Evolutionary conservation across 345 rosid genomes (phyloP).

Genomic region (Conringia planisiliqua): DNA sequence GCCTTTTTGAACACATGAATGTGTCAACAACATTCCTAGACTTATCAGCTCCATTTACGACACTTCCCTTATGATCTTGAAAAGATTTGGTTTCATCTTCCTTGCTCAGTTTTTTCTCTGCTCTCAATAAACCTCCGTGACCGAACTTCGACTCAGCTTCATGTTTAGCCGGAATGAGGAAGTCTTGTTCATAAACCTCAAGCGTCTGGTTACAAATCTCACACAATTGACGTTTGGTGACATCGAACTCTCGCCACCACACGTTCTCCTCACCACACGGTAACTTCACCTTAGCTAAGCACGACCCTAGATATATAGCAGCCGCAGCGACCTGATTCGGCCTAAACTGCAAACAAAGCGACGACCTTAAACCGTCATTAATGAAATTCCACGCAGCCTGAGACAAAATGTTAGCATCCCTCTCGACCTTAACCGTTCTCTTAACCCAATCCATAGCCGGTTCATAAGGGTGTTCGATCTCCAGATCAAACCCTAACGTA

Average conservation of each 20-base stretch:
- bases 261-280: conserved; percentile 7
- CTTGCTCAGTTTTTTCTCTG: background rate
- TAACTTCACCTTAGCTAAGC: background rate
- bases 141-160: background rate
- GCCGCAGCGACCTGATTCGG: conserved; percentile 9
- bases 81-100: background rate
- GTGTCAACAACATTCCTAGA: background rate
- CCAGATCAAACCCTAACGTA: too few species aligned
- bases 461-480: too few species aligned
- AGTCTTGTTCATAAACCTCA: conserved; percentile 6
- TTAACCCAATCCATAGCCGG: too few species aligned
- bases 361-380: conserved; percentile 2
- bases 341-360: conserved; percentile 10
- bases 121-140: background rate
- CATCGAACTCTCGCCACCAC: too few species aligned
- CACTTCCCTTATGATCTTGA: background rate
- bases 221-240: too few species aligned
- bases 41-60: background rate
- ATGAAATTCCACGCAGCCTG: conserved; percentile 9
- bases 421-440: background rate
- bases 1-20: too few species aligned
- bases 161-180: background rate
- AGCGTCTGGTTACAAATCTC: too few species aligned
- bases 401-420: background rate
- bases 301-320: background rate